A percentile compares a stretch with the other conserved stretches of the same genome.
These are phyloP conservation scores for Verticillium nubilum DNA, from an alignment of 2,329 filamentous ascomycete genomes.

Conservation along the genomic window DNA sequence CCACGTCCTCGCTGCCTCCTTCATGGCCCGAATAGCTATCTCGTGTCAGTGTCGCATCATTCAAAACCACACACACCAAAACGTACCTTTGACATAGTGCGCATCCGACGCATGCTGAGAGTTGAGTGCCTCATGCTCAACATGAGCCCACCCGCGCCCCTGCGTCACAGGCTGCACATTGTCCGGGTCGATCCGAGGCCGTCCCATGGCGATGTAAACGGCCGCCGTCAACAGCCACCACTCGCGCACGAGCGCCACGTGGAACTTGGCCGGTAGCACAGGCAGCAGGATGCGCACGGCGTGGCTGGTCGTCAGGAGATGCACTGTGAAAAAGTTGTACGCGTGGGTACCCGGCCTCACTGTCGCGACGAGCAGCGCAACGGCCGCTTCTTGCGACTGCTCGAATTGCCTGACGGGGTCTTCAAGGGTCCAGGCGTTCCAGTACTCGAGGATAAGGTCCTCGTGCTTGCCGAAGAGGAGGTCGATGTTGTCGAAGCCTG, in stretches of 20 bases:
- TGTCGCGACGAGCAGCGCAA: slow-evolving; percentile 57
- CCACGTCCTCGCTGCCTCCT: slow-evolving; percentile 69
- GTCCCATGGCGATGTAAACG: slow-evolving; percentile 69
- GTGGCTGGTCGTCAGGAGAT: slow-evolving; percentile 80
- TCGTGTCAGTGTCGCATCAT: neutral
- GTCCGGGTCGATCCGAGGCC: slow-evolving; percentile 67
- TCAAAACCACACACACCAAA: neutral
- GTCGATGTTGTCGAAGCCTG: slow-evolving; percentile 58
- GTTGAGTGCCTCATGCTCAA: slow-evolving; percentile 64
- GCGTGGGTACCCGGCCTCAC: slow-evolving; percentile 51
- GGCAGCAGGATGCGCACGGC: slow-evolving; percentile 84
- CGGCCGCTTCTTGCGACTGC: slow-evolving; percentile 59
- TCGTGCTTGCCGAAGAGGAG: slow-evolving; percentile 65
- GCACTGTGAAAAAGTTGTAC: slow-evolving; percentile 80
- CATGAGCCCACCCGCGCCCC: slow-evolving; percentile 70
- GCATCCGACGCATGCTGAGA: slow-evolving; percentile 66
- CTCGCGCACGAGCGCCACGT: slow-evolving; percentile 68
- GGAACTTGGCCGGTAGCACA: slow-evolving; percentile 65
- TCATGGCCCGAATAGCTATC: slow-evolving; percentile 65
- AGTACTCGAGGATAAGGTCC: slow-evolving; percentile 72
- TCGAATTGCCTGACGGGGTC: slow-evolving; percentile 71
- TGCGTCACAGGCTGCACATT: slow-evolving; percentile 57
- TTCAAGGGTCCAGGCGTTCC: slow-evolving; percentile 77
- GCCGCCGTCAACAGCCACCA: slow-evolving; percentile 85
- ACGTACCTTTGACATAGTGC: slow-evolving; percentile 76